Evolutionary conservation across 139 green algal genomes (phyloP).

Genomic region (Pseudopediastrum boryanum): DNA sequence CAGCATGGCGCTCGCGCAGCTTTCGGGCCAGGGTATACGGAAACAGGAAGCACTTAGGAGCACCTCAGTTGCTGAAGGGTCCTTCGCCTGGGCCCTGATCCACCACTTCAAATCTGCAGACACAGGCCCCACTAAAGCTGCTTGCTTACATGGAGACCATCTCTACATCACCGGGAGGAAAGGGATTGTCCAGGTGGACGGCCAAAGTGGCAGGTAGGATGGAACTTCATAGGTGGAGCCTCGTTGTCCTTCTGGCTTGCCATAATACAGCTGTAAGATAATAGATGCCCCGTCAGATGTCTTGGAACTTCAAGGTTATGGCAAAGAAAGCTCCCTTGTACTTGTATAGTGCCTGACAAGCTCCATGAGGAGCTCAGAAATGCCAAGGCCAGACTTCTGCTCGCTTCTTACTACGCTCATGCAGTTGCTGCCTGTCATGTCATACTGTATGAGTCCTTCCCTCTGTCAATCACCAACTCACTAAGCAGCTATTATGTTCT

Average conservation of each 20-base stretch:
- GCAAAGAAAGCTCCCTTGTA: neutral
- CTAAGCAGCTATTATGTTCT: conserved; percentile 28
- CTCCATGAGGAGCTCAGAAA: no score
- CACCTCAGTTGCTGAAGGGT: neutral
- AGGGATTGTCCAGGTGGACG: conserved; percentile 9
- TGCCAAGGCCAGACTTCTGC: no score
- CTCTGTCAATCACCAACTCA: no score
- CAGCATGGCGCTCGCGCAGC: neutral
- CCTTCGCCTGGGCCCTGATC: neutral
- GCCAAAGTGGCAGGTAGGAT: neutral
- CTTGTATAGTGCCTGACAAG: no score
- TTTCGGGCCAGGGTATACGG: neutral
- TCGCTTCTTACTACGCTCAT: neutral
- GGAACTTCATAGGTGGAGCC: neutral
- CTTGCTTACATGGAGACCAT: neutral
- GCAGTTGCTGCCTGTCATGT: neutral
- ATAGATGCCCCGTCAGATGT: neutral
- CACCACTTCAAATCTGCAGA: conserved; percentile 11
- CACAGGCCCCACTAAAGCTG: conserved; percentile 11
- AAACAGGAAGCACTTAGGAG: neutral
- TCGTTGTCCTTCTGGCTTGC: neutral
- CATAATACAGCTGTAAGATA: neutral
- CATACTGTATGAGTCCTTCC: neutral
- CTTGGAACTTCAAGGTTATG: neutral
- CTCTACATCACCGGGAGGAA: neutral